Evolutionary conservation across 202 grass and related monocot genomes (phyloP), one percentile per base, ranked within the genome.

Genomic region (Brachypodium distachyon): DNA sequence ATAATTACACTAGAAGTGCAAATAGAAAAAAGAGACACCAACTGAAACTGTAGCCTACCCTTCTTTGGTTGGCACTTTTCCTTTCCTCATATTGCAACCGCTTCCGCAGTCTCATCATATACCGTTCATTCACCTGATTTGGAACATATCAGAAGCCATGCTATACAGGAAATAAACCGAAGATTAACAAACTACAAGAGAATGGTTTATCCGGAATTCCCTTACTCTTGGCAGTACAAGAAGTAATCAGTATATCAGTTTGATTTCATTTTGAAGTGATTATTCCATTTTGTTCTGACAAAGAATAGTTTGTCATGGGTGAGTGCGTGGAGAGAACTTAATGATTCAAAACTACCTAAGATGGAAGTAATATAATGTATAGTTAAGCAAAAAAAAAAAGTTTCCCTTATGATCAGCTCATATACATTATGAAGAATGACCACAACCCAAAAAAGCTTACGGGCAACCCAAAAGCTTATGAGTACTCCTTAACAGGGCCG

Each of bases 1-100:
- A 26, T 0, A 23, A 22, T 48, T 47, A 76, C 4, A 64, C 43
- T 16, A 39, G 26, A 41, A 67, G 49, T 44, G 38, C n/a, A 34
- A 43, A 37, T 44, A 79, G 32, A 11, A 70, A 32, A 70, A 9
- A 22, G n/a, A 40, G n/a, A 11, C 47, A 72, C n/a, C 17, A 56
- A 38, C 70, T 34, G 19, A 88, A 55, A 75, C 40, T 40, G 13
- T 47, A 86, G 12, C 72, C 16, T 85, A 99, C 96, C 85, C 90
- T 95, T 79, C 75, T 77, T 83, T 96, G 92, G 52, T 85, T 96
- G 25, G 85, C 72, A 74, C 75, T 83, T 89, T 74, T 96, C 74
- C 87, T 96, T 90, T 96, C 96, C 66, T 96, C 92, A 65, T 82
- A 70, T 34, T 93, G 96, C 31, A 96, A 59, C 63, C 87, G 74